A percentile compares a stretch with the other conserved stretches of the same genome.
phyloP scores from a whole-genome alignment of 1,284 basidiomycete genomes.

The Tilletia setariae region DNA sequence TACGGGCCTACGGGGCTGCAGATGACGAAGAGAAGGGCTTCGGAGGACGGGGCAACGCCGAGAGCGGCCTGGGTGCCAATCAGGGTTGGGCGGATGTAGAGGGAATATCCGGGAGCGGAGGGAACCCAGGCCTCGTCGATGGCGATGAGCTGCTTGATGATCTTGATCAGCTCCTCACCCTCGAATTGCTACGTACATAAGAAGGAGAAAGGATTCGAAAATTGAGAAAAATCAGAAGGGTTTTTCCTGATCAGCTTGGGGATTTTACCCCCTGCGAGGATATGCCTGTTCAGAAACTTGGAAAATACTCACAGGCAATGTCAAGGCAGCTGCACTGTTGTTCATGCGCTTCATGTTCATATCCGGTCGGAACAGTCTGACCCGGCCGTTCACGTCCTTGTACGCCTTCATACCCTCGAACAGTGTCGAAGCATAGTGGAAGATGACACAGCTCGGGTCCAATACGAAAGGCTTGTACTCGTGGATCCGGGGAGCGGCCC shows the following conservation, averaged over 20 bases:
- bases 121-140: conserved; percentile 93
- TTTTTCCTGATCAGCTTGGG: too few species aligned
- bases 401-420: conserved; percentile 99
- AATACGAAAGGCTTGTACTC: conserved; percentile 75
- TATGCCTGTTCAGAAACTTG: neutral
- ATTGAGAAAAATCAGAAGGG: conserved; percentile 10
- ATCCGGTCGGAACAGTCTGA: conserved; percentile 90
- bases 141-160: conserved; percentile 83
- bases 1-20: conserved; percentile 64
- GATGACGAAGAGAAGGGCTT: conserved; percentile 61
- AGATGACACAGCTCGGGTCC: conserved; percentile 78
- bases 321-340: conserved; percentile 65
- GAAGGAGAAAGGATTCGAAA: neutral
- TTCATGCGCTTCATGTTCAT: conserved; percentile 87
- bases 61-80: conserved; percentile 88
- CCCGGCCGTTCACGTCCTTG: conserved; percentile 70
- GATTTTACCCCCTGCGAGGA: too few species aligned
- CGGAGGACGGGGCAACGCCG: conserved; percentile 79
- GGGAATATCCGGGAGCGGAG: conserved; percentile 77
- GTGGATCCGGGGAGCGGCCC: conserved; percentile 77
- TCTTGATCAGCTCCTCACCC: conserved; percentile 71
- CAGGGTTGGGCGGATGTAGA: conserved; percentile 79
- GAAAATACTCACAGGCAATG: conserved; percentile 67
- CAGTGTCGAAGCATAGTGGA: conserved; percentile 84
- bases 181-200: conserved; percentile 65